phyloP scores from a whole-genome alignment of 2,329 filamentous ascomycete genomes.

The Sporothrix phasma region DNA sequence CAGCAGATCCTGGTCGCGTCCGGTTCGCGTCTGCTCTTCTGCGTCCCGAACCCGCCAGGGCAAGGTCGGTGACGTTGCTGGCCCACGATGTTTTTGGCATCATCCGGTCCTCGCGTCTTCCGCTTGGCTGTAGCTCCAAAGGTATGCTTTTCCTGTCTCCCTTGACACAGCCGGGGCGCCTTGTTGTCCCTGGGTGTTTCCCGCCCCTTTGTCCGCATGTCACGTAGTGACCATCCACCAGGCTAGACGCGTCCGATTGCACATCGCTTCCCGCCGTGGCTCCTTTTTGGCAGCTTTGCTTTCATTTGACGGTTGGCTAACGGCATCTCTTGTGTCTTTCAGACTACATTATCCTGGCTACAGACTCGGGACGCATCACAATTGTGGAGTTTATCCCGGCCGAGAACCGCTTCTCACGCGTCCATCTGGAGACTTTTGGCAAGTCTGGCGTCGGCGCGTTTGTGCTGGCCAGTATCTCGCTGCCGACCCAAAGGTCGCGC shows the following conservation, averaged over 20 bases:
- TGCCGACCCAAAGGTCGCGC: constrained; percentile 93
- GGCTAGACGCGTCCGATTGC: constrained; percentile 18
- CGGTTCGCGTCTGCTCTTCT: constrained; percentile 79
- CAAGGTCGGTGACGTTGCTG: constrained; percentile 75
- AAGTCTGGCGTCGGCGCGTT: constrained; percentile 93
- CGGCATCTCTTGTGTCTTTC: background rate
- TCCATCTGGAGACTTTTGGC: constrained; percentile 95
- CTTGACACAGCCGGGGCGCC: background rate
- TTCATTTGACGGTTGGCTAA: background rate
- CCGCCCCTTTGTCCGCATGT: constrained; percentile 69
- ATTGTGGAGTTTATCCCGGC: constrained; percentile 85
- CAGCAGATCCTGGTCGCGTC: constrained; percentile 94
- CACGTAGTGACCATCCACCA: constrained; percentile 64
- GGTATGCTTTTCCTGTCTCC: constrained; percentile 51
- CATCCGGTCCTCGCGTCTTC: constrained; percentile 84
- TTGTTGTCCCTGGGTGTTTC: background rate
- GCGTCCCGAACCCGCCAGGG: constrained; percentile 73
- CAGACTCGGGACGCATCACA: constrained; percentile 89
- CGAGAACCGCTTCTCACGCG: constrained; percentile 75
- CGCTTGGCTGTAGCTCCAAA: constrained; percentile 86
- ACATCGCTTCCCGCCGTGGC: background rate
- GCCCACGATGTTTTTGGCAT: constrained; percentile 96
- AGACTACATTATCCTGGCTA: constrained; percentile 95
- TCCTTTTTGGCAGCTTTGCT: background rate
- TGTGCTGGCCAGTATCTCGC: constrained; percentile 94